Percentiles rank a stretch among this genome's conserved stretches.
Conservation (phyloP, 2,329 filamentous ascomycete species). For the Ascochyta fabae region DNA sequence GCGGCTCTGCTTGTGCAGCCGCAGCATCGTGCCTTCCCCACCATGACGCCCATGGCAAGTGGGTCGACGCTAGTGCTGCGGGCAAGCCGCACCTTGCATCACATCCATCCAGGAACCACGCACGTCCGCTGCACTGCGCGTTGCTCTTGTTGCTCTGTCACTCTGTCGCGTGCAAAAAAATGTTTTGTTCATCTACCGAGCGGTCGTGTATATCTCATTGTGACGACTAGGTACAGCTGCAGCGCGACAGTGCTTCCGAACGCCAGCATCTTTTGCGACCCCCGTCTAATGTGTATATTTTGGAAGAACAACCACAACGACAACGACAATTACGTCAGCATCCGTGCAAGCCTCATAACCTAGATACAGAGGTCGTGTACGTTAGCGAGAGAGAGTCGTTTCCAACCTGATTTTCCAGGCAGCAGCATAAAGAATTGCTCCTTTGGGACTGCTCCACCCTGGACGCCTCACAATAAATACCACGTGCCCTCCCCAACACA, state of each 20-base stretch:
- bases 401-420: constrained; percentile 9
- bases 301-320: background rate
- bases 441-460: background rate
- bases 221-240: background rate
- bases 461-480: background rate
- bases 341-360: background rate
- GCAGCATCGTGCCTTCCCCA: constrained; percentile 5
- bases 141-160: background rate
- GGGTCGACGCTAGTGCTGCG: constrained; percentile 1
- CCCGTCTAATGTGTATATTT: too few relatives aligned
- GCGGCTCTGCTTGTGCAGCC: constrained; percentile 9
- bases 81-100: background rate
- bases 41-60: background rate
- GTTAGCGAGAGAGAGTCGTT: background rate
- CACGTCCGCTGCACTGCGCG: background rate
- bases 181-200: background rate
- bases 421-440: constrained; percentile 4
- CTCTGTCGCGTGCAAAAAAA: background rate
- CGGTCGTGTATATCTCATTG: background rate
- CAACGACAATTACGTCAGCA: background rate
- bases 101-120: background rate
- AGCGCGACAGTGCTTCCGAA: background rate
- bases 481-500: background rate
- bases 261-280: background rate
- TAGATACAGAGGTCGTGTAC: background rate